Conservation (phyloP, 2,329 filamentous ascomycete genomes). For the Magnaporthiopsis poae region DNA sequence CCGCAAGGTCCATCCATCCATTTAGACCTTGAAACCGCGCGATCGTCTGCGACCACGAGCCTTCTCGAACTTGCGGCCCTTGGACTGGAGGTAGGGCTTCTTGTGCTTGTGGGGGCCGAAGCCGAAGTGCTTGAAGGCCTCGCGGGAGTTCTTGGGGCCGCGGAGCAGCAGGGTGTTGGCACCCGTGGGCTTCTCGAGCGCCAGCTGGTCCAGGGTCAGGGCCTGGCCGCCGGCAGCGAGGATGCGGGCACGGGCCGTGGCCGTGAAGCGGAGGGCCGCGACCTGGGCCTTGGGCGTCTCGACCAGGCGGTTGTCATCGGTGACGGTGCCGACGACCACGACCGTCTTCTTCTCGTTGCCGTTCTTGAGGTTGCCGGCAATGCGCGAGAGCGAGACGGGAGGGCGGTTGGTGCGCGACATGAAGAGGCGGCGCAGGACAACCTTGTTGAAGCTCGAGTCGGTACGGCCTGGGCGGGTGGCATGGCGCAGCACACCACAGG, state of each 20-base stretch:
- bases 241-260: slow-evolving; percentile 89
- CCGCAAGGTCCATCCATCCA: slow-evolving; percentile 19
- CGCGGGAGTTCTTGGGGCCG: slow-evolving; percentile 94
- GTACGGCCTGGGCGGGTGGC: slow-evolving; percentile 62
- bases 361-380: slow-evolving; percentile 60
- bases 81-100: slow-evolving; percentile 96
- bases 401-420: slow-evolving; percentile 98
- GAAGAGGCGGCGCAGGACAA: slow-evolving; percentile 91
- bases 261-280: slow-evolving; percentile 91
- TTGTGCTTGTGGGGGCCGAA: slow-evolving; percentile 97
- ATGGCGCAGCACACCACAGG: background rate
- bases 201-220: slow-evolving; percentile 94
- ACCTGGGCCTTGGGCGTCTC: slow-evolving; percentile 85
- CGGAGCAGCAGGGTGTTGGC: slow-evolving; percentile 94
- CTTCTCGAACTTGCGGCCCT: slow-evolving; percentile 99
- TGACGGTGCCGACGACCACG: slow-evolving; percentile 88
- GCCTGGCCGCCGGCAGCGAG: slow-evolving; percentile 86
- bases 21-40: slow-evolving; percentile 99
- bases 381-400: slow-evolving; percentile 86
- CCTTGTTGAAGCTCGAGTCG: slow-evolving; percentile 97
- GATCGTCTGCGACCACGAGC: slow-evolving; percentile 98
- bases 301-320: slow-evolving; percentile 91
- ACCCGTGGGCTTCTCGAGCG: slow-evolving; percentile 86
- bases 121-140: slow-evolving; percentile 98
- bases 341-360: slow-evolving; percentile 69